Conservation (phyloP, 768 basidiomycete species). For the Brasilioporus rufonigricans region DNA sequence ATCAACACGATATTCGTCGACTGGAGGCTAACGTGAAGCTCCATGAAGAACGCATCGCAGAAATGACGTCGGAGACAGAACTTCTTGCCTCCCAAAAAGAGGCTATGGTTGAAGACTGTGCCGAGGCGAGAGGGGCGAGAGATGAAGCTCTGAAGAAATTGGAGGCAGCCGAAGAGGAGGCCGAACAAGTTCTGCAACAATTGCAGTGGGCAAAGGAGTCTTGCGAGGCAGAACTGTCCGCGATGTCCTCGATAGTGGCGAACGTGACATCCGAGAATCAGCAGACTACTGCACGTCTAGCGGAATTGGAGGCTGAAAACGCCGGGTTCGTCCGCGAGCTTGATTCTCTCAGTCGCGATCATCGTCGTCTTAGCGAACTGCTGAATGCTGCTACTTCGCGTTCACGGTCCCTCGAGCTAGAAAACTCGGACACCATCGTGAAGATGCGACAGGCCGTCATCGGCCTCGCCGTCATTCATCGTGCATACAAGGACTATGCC, state of each 20-base stretch:
- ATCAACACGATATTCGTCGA: constrained; percentile 76
- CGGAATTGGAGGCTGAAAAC: constrained; percentile 17
- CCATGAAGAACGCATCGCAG: constrained; percentile 70
- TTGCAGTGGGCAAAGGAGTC: constrained; percentile 19
- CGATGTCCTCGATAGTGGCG: constrained; percentile 39
- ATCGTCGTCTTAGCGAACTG: constrained; percentile 10
- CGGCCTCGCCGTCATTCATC: constrained; percentile 23
- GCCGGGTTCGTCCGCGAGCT: constrained; percentile 13
- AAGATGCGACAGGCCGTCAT: constrained; percentile 20
- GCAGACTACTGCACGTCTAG: constrained; percentile 16
- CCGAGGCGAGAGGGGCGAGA: constrained; percentile 69
- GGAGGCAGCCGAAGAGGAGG: constrained; percentile 62
- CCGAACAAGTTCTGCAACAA: constrained; percentile 44
- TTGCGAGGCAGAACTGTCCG: constrained; percentile 35
- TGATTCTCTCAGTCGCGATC: constrained; percentile 9
- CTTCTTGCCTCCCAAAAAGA: constrained; percentile 63
- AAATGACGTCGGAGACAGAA: constrained; percentile 71
- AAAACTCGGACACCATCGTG: constrained; percentile 2
- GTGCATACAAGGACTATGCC: constrained; percentile 13
- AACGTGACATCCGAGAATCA: constrained; percentile 36
- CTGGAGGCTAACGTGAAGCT: constrained; percentile 72
- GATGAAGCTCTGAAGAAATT: constrained; percentile 56
- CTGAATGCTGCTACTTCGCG: constrained; percentile 4
- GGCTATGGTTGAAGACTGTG: constrained; percentile 84
- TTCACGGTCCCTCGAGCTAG: constrained; percentile 10